Base-by-base conservation (phyloP, 2,329 filamentous ascomycete genomes). In the Colletotrichum nymphaeae region DNA sequence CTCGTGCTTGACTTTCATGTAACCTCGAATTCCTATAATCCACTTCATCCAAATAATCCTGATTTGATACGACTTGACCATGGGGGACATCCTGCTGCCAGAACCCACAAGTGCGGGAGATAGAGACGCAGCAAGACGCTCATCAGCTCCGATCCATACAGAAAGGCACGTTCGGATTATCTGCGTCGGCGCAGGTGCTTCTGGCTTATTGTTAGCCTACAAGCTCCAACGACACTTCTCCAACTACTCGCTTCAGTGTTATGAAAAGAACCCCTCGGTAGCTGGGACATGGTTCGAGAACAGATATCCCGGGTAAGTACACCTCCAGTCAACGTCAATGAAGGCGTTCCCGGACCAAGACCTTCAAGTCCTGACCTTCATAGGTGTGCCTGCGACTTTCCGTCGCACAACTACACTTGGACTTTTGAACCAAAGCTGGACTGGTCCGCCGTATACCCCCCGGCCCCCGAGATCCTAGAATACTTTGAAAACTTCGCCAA, bases 221-320 rank as follows among this genome's bases (percentile, higher is more conserved):
- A 88, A 88, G 77, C 78, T 88, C 8, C 83, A 83, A 71, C 80
- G 80, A 35, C 81, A 83, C 42, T 86, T 88, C 67, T 76, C 76
- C 12, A 84, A 86, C 72, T 86, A 83, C 77, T 80, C 74, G 32
- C 68, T 78, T 56, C 73, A 67, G 52, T 75, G 75, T 37, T 90
- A 89, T 76, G 88, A 90, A 75, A 90, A 90, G 81, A 90, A 90
- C 74, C 78, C 81, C 6, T 85, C 86, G n/a, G 83, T 90, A 11
- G 88, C 88, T 26, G 87, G 87, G 5, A 88, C 87, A 3, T 89
- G 87, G 87, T 86, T 79, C 55, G 87, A 88, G 77, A 89, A 89
- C 77, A 80, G 80, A 67, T 85, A 85, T 69, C 83, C 83, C 6
- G 84, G 83, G 76, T 84, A 76, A 14, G 77, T 59, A 16, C 8